These are phyloP conservation scores for Pichia sp. DNA, from an alignment of 1,139 yeast genomes.

Conservation along the genomic window DNA sequence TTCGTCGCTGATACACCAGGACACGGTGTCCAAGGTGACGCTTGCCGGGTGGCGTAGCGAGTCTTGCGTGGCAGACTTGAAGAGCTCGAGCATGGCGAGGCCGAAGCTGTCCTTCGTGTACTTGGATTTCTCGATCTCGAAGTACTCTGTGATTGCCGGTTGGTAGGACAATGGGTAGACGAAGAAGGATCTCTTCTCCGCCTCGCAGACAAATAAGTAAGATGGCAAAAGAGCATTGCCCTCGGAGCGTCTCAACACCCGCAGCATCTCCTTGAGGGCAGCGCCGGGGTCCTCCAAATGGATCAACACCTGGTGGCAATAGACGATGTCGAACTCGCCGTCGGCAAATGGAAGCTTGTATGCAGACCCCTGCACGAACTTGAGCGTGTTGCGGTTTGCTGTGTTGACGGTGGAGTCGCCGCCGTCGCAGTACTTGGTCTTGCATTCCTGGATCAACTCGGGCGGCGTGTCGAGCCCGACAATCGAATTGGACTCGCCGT, in stretches of 20 bases:
- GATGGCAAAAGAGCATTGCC: background rate
- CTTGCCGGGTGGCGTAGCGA: background rate
- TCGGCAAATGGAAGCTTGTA: conserved; percentile 9
- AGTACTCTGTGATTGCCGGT: conserved; percentile 15
- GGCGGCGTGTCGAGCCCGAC: conserved; percentile 7
- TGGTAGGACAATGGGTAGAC: conserved; percentile 7
- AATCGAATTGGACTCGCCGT: conserved; percentile 3
- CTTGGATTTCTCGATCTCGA: background rate
- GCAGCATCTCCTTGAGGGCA: conserved; percentile 5
- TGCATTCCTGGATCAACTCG: conserved; percentile 3
- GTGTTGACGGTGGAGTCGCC: background rate
- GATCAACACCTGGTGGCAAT: conserved; percentile 9
- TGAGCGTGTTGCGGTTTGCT: background rate
- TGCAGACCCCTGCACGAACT: conserved; percentile 5
- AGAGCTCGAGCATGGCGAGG: background rate
- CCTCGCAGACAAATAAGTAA: conserved; percentile 5
- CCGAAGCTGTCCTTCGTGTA: conserved; percentile 2
- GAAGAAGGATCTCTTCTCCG: conserved; percentile 8
- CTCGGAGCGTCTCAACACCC: background rate
- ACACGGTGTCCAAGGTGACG: background rate
- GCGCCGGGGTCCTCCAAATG: conserved; percentile 6
- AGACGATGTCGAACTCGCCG: conserved; percentile 11
- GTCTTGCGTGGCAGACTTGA: background rate
- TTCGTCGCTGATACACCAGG: conserved; percentile 5
- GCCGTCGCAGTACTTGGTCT: background rate